These are phyloP conservation scores for Tolypocladium tropicale DNA, from an alignment of 2,329 filamentous ascomycete species.

Conservation along the genomic window DNA sequence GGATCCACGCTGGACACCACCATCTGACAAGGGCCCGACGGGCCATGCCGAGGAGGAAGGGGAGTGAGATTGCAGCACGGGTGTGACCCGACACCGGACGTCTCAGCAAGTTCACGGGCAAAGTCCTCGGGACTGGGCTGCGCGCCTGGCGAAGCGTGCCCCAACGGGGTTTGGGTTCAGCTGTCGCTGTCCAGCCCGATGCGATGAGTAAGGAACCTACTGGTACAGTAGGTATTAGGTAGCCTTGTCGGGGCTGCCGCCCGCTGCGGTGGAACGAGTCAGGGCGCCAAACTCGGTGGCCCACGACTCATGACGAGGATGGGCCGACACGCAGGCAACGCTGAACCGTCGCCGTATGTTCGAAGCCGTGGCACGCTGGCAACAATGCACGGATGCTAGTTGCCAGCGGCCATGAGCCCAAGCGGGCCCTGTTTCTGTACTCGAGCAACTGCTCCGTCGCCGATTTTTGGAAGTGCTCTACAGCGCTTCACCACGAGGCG, in stretches of 20 bases:
- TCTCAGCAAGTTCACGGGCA: neutral
- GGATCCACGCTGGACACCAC: neutral
- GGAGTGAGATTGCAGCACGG: neutral
- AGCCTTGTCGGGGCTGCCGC: neutral
- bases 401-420: too few species aligned
- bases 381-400: too few species aligned
- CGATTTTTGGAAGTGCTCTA: too few species aligned
- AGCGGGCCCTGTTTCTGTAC: too few species aligned
- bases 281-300: neutral
- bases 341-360: too few species aligned
- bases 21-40: neutral
- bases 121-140: neutral
- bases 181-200: neutral
- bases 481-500: too few species aligned
- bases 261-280: neutral
- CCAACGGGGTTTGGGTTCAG: neutral
- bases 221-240: too few species aligned
- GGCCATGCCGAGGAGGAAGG: neutral
- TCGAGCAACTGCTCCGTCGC: too few species aligned
- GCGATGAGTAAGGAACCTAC: too few species aligned
- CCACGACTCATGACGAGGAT: neutral
- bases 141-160: neutral
- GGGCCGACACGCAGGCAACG: neutral
- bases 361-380: too few species aligned
- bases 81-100: neutral